Percentiles rank a stretch among this genome's conserved stretches.
Evolutionary conservation across 2,329 filamentous ascomycete species (phyloP).

Genomic region (Pseudogymnoascus sp.): DNA sequence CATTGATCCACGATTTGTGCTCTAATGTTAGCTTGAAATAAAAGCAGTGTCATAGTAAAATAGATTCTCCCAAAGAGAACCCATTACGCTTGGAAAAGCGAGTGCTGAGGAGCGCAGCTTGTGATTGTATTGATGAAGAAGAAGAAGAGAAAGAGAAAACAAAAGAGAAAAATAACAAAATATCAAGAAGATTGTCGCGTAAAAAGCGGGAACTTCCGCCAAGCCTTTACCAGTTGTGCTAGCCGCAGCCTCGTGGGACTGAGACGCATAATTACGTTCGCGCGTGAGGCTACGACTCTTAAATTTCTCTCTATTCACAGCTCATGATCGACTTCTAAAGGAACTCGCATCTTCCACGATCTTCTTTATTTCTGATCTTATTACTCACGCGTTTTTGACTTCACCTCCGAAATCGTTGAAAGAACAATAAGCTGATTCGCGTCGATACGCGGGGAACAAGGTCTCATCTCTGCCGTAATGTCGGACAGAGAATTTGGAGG

Average conservation of each 20-base stretch:
- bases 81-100: not conserved
- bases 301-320: not conserved
- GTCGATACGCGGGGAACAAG: conserved; percentile 4
- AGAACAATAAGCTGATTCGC: conserved; percentile 5
- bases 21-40: not conserved
- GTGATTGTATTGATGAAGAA: not conserved
- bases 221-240: conserved; percentile 4
- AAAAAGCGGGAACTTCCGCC: conserved; percentile 9
- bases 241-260: not conserved
- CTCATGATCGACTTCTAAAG: not conserved
- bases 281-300: conserved; percentile 6
- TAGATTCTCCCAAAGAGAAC: not conserved
- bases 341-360: not conserved
- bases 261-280: conserved; percentile 1
- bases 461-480: conserved; percentile 35
- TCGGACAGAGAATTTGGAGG: conserved; percentile 62
- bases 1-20: not conserved
- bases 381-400: not conserved
- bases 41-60: not conserved
- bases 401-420: not conserved
- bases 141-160: not conserved
- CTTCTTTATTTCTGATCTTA: not conserved
- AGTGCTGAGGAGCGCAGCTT: not conserved
- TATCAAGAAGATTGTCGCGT: conserved; percentile 6
- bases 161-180: conserved; percentile 1